Evolutionary conservation across 2,329 filamentous ascomycete genomes (phyloP), one percentile per base, ranked within the genome.

Genomic region (Emergomyces africanus): DNA sequence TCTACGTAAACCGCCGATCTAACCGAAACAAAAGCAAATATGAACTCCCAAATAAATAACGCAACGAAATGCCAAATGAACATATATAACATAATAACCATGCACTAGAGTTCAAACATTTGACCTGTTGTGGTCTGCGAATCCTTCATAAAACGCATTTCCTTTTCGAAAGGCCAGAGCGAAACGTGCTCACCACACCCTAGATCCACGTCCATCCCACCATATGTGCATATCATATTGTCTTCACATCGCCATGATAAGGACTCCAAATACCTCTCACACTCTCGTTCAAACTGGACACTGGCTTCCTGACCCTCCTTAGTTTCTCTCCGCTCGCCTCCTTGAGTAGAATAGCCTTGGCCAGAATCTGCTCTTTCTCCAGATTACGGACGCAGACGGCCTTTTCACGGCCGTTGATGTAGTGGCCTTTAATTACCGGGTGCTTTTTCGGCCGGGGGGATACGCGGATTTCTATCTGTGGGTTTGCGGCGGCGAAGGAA

Each of bases 401-500:
- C 73, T 94, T 94, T 63, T 87, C 81, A 33, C 84, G 81, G 63
- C 92, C 91, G 73, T 96, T 97, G 79, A 97, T 89, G 76, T 95
- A 99, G 74, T 89, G 83, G 60, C 90, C 94, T 67, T 87, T 84
- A 67, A 99, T 84, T 63, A 96, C 83, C 42, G 94, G 94, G 75
- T 97, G 92, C 70, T 88, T 88, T 66, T 85, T 80, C n/a, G 91
- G 92, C 65, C 91, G 86, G 20, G 92, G 94, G 44, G 91, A 95
- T 61, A 99, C 84, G 68, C 84, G 84, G 76, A 99, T 89, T 77
- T 97, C 91, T 79, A 97, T 85, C 73, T 89, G 83, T 35, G 92
- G 90, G 76, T 96, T 89, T 67, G 81, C 77, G 66, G 83, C 78
- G 59, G 91, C 91, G 77, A 99, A 96, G 65, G 80, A 77, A 54